These are phyloP conservation scores for Dalbergia oliveri DNA, from an alignment of 306 rosid species.

Conservation along the genomic window DNA sequence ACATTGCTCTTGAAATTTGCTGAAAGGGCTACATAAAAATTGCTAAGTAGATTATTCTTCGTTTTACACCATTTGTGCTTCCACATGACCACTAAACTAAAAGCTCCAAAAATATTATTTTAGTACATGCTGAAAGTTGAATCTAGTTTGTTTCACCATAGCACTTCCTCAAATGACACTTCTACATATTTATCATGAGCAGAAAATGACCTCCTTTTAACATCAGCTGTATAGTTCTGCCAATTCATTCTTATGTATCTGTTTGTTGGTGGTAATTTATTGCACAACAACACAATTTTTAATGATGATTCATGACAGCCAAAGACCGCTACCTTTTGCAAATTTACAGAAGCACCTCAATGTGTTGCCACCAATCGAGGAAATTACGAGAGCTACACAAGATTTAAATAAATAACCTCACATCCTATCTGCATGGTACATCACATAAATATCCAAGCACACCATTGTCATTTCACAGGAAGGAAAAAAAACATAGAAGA, in stretches of 20 bases:
- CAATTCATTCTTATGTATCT: background rate
- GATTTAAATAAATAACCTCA: background rate
- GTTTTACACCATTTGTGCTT: background rate
- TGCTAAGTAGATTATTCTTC: background rate
- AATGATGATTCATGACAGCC: background rate
- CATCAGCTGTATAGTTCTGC: constrained; percentile 12
- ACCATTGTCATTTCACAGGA: background rate
- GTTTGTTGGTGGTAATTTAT: background rate
- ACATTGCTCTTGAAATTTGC: constrained; percentile 7
- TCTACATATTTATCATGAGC: constrained; percentile 5
- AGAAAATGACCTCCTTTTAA: background rate
- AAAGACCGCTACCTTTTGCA: constrained; percentile 1
- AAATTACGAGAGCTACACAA: background rate
- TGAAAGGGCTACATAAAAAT: constrained; percentile 1
- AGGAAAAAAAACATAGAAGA: background rate
- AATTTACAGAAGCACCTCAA: constrained; percentile 20
- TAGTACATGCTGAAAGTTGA: constrained; percentile 17
- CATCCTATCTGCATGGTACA: background rate
- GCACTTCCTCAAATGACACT: background rate
- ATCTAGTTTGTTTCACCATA: background rate
- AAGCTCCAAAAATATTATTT: constrained; percentile 4
- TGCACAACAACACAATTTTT: background rate
- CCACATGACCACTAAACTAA: background rate
- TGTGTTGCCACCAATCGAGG: background rate
- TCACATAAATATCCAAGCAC: background rate